Percentiles rank a stretch among this genome's conserved stretches.
Conservation (phyloP, 139 green algal species). For the Auxenochlorella protothecoides region DNA sequence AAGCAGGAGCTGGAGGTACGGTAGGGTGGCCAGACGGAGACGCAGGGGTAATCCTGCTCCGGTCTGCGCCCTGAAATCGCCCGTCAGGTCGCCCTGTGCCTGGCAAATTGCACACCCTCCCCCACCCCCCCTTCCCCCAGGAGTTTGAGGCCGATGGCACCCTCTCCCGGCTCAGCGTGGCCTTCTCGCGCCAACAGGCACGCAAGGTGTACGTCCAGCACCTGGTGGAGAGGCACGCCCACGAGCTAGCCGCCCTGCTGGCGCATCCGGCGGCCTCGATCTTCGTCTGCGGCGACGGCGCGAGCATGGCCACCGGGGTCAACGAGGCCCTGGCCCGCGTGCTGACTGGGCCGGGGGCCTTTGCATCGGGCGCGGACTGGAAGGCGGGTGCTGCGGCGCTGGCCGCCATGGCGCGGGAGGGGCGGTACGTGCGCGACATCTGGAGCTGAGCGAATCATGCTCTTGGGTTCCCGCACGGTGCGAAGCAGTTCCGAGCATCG, state of each 20-base stretch:
- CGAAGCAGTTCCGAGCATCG: too few relatives aligned
- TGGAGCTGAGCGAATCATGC: constrained; percentile 34
- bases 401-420: constrained; percentile 43
- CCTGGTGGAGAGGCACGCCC: constrained; percentile 32
- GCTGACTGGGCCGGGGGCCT: constrained; percentile 35
- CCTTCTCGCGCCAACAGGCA: constrained; percentile 57
- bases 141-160: constrained; percentile 23
- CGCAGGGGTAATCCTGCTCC: too few relatives aligned
- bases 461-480: too few relatives aligned
- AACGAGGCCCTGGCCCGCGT: constrained; percentile 59
- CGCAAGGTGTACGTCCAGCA: constrained; percentile 83
- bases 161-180: constrained; percentile 58
- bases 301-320: constrained; percentile 87
- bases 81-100: too few relatives aligned
- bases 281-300: constrained; percentile 82
- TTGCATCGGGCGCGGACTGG: not conserved
- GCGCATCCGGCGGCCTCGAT: constrained; percentile 42
- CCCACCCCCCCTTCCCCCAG: constrained; percentile 4
- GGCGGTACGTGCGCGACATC: constrained; percentile 78
- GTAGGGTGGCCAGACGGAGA: too few relatives aligned
- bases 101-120: not conserved
- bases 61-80: too few relatives aligned
- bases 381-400: constrained; percentile 35
- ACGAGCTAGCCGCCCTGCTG: constrained; percentile 25
- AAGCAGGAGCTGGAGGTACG: constrained; percentile 14